Evolutionary conservation across 768 basidiomycete species (phyloP).

Genomic region (Leccinum obscurum): DNA sequence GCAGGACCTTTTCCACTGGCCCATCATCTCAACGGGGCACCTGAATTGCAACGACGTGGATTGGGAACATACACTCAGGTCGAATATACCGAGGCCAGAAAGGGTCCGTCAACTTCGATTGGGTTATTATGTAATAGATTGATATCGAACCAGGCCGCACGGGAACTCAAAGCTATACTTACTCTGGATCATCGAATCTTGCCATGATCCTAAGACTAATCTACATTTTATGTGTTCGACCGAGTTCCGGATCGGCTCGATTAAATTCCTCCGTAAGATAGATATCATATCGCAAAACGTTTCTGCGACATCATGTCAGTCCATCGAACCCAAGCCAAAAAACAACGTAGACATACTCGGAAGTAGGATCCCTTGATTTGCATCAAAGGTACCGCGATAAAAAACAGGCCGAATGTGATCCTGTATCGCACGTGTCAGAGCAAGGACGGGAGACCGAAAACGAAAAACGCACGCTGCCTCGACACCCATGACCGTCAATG

Average conservation of each 20-base stretch:
- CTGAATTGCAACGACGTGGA: not conserved
- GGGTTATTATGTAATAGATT: not conserved
- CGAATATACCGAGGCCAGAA: no score
- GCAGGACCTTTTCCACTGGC: not conserved
- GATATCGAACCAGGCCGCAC: not conserved
- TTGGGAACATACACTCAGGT: not conserved
- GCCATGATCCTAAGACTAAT: not conserved
- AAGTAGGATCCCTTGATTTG: constrained; percentile 36
- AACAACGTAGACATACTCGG: constrained; percentile 28
- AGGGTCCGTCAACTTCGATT: not conserved
- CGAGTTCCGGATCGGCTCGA: not conserved
- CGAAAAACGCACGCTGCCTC: constrained; percentile 37
- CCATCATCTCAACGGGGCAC: not conserved
- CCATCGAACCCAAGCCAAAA: not conserved
- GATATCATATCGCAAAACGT: constrained; percentile 22
- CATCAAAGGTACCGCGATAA: constrained; percentile 37
- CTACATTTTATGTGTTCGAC: not conserved
- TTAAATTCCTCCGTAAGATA: not conserved
- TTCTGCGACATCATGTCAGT: constrained; percentile 11
- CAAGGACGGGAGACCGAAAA: not conserved
- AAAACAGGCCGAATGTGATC: constrained; percentile 35
- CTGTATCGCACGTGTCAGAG: constrained; percentile 15
- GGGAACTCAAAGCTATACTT: no score
- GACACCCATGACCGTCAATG: constrained; percentile 36
- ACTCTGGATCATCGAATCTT: no score